Percentiles rank a stretch among this genome's conserved stretches.
These are phyloP conservation scores for Coniochaeta sp. DNA, from an alignment of 2,329 filamentous ascomycete genomes.

Conservation along the genomic window DNA sequence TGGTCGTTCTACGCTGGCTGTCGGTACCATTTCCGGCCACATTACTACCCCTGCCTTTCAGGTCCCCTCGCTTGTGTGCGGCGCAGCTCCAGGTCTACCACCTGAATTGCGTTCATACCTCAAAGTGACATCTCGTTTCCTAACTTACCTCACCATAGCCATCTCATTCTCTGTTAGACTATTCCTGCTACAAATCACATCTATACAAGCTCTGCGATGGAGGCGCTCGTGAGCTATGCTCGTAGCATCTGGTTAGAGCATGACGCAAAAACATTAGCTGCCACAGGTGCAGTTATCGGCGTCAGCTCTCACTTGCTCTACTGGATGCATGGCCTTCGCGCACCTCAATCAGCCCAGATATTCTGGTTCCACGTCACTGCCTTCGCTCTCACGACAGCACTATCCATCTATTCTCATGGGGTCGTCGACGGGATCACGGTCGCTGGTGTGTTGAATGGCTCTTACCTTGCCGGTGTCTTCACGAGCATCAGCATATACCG, in stretches of 20 bases:
- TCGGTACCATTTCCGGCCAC: too few relatives aligned
- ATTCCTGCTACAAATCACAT: too few relatives aligned
- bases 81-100: too few relatives aligned
- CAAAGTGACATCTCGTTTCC: too few relatives aligned
- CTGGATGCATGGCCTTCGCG: background rate
- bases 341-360: background rate
- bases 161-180: too few relatives aligned
- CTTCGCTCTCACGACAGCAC: background rate
- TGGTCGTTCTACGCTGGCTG: too few relatives aligned
- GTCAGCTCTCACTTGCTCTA: background rate
- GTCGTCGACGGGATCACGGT: background rate
- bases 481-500: conserved; percentile 8
- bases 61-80: too few relatives aligned
- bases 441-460: background rate
- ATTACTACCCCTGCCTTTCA: too few relatives aligned
- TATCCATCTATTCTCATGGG: background rate
- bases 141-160: too few relatives aligned
- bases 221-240: background rate
- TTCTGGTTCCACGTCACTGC: background rate
- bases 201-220: background rate
- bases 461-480: background rate
- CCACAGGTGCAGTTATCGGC: background rate
- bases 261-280: background rate
- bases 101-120: too few relatives aligned
- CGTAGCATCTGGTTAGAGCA: background rate